A percentile compares a stretch with the other conserved stretches of the same genome.
These are phyloP conservation scores for Besnoitia besnoiti DNA, from an alignment of 169 alveolate species.

Conservation along the genomic window DNA sequence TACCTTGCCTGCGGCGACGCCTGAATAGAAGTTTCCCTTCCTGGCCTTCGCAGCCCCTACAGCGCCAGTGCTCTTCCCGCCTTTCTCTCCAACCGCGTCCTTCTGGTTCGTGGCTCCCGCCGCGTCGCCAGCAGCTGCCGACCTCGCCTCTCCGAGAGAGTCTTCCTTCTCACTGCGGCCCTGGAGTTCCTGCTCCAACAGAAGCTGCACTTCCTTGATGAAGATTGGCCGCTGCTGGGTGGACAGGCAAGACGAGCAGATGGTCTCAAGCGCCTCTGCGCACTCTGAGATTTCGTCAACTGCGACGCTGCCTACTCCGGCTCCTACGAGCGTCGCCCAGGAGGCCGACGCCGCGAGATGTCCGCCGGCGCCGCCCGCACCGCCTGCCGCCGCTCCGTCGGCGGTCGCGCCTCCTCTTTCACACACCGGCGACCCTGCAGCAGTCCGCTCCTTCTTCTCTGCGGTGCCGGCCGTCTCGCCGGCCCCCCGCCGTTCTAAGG, in stretches of 20 bases:
- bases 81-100: background rate
- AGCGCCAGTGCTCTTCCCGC: background rate
- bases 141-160: too few relatives aligned
- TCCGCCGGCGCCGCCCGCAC: constrained; percentile 49
- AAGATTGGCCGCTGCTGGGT: constrained; percentile 62
- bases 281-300: constrained; percentile 48
- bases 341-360: constrained; percentile 52
- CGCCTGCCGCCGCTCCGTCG: background rate
- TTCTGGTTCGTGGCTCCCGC: constrained; percentile 7
- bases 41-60: background rate
- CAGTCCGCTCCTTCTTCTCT: background rate
- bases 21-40: background rate
- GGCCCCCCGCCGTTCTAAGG: background rate
- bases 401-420: background rate
- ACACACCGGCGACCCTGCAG: background rate
- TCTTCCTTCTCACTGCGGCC: too few relatives aligned
- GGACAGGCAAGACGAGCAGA: constrained; percentile 31
- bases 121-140: background rate
- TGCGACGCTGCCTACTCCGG: constrained; percentile 39
- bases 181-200: constrained; percentile 39
- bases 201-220: constrained; percentile 54
- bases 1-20: background rate
- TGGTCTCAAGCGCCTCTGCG: constrained; percentile 40
- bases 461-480: constrained; percentile 10
- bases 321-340: constrained; percentile 45